Conservation (phyloP, 305 asterid genomes). For the Fraxinus velutina region DNA sequence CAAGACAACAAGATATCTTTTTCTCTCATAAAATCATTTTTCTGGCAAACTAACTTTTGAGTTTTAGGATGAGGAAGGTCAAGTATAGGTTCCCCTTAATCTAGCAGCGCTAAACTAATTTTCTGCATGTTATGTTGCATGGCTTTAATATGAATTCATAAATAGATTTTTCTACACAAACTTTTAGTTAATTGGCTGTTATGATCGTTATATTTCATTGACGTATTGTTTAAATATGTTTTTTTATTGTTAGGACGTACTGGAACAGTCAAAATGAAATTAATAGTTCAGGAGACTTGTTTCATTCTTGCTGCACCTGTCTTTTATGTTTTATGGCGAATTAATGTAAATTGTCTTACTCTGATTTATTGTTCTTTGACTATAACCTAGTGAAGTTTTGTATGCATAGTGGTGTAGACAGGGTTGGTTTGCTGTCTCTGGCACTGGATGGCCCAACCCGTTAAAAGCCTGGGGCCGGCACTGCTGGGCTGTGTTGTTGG, state of each 20-base stretch:
- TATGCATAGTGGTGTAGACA: neutral
- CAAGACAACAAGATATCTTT: neutral
- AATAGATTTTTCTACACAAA: neutral
- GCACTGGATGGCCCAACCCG: neutral
- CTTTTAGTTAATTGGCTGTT: neutral
- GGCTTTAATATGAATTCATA: neutral
- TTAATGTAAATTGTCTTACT: neutral
- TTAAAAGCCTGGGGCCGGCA: neutral
- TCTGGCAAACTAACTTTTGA: neutral
- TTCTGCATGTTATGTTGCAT: neutral
- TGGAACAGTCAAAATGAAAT: neutral
- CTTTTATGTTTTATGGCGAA: neutral
- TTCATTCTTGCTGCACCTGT: neutral
- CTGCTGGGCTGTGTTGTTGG: neutral
- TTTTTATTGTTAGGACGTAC: neutral
- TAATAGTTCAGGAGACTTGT: neutral
- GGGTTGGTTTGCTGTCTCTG: neutral
- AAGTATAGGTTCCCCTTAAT: neutral
- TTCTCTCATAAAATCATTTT: neutral
- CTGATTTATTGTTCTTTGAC: neutral
- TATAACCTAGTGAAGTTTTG: neutral
- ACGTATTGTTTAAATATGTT: neutral
- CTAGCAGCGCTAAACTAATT: neutral
- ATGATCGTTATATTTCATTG: neutral
- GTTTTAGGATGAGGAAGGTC: neutral